A percentile compares a stretch with the other conserved stretches of the same genome.
These are phyloP conservation scores for Chytriomyces sp. DNA, from an alignment of 192 early-diverging fungal species.

Conservation along the genomic window DNA sequence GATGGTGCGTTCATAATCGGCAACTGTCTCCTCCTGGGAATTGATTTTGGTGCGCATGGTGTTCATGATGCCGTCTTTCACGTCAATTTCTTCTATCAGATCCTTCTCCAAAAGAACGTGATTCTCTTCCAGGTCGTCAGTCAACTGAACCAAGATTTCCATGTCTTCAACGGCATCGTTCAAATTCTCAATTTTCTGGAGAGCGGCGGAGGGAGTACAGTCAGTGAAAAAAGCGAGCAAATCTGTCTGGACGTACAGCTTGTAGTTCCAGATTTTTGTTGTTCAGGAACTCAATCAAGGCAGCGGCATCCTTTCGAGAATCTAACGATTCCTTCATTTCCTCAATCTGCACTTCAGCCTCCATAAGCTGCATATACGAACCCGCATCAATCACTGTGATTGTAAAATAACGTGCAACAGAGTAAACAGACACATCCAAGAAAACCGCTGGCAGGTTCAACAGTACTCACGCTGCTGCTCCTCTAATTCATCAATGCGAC, in stretches of 20 bases:
- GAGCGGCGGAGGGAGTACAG: background rate
- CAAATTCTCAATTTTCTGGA: slow-evolving; percentile 75
- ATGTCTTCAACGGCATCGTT: slow-evolving; percentile 78
- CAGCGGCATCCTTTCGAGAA: slow-evolving; percentile 78
- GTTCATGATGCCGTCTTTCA: slow-evolving; percentile 69
- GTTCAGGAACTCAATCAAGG: slow-evolving; percentile 80
- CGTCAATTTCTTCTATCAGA: slow-evolving; percentile 80
- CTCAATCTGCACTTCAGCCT: slow-evolving; percentile 77
- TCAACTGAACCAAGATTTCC: slow-evolving; percentile 85
- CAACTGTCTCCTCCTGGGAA: slow-evolving; percentile 75
- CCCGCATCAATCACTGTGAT: slow-evolving; percentile 51
- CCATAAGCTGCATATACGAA: slow-evolving; percentile 56
- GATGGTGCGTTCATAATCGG: slow-evolving; percentile 85
- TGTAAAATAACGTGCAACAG: background rate
- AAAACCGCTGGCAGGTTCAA: background rate
- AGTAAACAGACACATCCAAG: slow-evolving; percentile 4
- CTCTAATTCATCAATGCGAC: slow-evolving; percentile 61
- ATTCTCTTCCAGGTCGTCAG: slow-evolving; percentile 92
- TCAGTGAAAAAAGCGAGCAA: slow-evolving; percentile 19
- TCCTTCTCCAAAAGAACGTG: slow-evolving; percentile 87
- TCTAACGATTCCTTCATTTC: slow-evolving; percentile 82
- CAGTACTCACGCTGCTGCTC: slow-evolving; percentile 53
- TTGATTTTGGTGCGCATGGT: slow-evolving; percentile 64
- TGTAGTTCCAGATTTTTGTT: slow-evolving; percentile 81
- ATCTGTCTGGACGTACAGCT: slow-evolving; percentile 44